Conservation (phyloP, 106 monocot genomes). For the Hemerocallis citrina region DNA sequence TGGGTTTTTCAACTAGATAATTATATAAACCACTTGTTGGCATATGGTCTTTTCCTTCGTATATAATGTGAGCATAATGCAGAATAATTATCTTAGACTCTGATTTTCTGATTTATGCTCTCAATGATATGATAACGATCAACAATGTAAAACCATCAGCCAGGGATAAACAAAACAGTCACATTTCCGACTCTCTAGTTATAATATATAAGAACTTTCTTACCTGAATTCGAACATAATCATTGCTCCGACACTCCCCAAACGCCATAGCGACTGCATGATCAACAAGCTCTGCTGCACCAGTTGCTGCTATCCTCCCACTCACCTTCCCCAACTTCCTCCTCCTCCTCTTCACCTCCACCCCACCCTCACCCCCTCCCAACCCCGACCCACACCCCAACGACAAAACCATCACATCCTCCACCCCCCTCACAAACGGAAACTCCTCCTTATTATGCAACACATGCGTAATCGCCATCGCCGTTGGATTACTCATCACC, state of each 20-base stretch:
- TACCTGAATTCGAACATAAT: slow-evolving; percentile 43
- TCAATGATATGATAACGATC: no score
- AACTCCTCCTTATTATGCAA: slow-evolving; percentile 79
- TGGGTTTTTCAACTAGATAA: no score
- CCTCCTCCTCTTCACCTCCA: neutral
- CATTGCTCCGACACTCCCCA: slow-evolving; percentile 15
- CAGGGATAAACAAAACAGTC: no score
- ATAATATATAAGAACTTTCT: no score
- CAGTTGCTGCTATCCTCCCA: neutral
- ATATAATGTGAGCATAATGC: no score
- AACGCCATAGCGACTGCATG: slow-evolving; percentile 44
- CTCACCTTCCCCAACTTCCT: neutral
- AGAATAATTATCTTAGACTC: neutral
- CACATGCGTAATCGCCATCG: slow-evolving; percentile 68
- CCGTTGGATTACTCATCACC: slow-evolving; percentile 56
- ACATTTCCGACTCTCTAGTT: no score
- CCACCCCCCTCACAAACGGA: slow-evolving; percentile 38
- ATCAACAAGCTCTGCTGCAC: slow-evolving; percentile 31
- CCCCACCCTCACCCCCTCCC: neutral
- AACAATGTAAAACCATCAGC: no score
- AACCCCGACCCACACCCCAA: slow-evolving; percentile 30
- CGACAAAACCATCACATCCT: slow-evolving; percentile 60
- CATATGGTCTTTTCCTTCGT: no score
- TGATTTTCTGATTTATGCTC: neutral
- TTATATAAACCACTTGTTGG: no score